Percentiles rank a stretch among this genome's conserved stretches.
Evolutionary conservation across 345 rosid genomes (phyloP).

Genomic region (Firmiana major): DNA sequence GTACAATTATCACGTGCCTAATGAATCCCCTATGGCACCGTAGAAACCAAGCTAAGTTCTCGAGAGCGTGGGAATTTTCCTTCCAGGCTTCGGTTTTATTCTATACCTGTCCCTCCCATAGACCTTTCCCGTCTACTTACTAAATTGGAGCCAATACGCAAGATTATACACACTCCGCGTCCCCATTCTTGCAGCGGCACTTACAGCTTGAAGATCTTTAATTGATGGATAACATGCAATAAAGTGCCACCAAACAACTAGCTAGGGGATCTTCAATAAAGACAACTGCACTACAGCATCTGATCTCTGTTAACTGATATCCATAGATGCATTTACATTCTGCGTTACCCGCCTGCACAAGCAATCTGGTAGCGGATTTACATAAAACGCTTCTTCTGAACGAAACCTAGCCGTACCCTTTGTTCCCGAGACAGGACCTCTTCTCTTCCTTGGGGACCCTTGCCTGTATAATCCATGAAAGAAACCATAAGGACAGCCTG

Average conservation of each 20-base stretch:
- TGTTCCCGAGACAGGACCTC: constrained; percentile 80
- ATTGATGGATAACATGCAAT: not conserved
- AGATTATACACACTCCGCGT: constrained; percentile 32
- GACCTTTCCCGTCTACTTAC: not conserved
- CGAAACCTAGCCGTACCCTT: constrained; percentile 82
- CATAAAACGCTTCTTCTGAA: constrained; percentile 88
- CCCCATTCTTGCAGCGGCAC: constrained; percentile 18
- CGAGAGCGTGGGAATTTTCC: not conserved
- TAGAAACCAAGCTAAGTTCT: not conserved
- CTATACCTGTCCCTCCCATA: not conserved
- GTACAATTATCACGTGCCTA: not conserved
- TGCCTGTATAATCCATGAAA: constrained; percentile 43
- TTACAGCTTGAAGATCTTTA: constrained; percentile 10
- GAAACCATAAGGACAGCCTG: not conserved
- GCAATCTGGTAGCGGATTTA: constrained; percentile 87
- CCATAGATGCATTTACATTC: constrained; percentile 21
- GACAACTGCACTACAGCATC: not conserved
- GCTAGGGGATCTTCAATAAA: constrained; percentile 19
- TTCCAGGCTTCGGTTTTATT: not conserved
- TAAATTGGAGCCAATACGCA: constrained; percentile 12
- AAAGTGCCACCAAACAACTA: constrained; percentile 14
- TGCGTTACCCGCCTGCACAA: constrained; percentile 50
- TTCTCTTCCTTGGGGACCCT: constrained; percentile 88
- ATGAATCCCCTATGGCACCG: not conserved
- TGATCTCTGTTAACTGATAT: constrained; percentile 24